These are phyloP conservation scores for Lepidium sativum DNA, from an alignment of 345 rosid genomes.

Conservation along the genomic window DNA sequence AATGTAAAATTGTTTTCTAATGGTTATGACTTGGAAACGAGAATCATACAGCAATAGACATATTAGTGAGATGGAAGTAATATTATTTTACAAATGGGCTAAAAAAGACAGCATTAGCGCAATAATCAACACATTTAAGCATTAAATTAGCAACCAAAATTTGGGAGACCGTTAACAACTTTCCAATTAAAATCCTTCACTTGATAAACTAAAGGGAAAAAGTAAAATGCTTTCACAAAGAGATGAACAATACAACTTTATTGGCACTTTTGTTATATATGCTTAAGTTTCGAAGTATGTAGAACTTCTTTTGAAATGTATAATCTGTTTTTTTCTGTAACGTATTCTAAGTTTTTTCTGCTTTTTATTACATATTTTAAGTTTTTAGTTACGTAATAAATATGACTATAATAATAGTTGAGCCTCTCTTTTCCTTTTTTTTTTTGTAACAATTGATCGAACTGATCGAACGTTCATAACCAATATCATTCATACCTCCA, in stretches of 20 bases:
- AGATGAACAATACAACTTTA: conserved; percentile 2
- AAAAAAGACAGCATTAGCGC: conserved; percentile 8
- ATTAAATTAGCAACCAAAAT: conserved; percentile 3
- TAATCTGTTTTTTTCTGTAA: conserved; percentile 1
- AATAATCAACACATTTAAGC: neutral
- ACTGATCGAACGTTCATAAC: too few relatives aligned
- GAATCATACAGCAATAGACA: neutral
- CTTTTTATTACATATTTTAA: neutral
- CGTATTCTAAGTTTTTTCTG: neutral
- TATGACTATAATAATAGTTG: neutral
- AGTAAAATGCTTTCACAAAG: conserved; percentile 22
- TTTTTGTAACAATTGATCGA: too few relatives aligned
- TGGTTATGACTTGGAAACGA: conserved; percentile 5
- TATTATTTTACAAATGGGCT: conserved; percentile 4
- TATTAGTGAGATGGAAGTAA: neutral
- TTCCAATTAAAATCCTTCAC: conserved; percentile 9
- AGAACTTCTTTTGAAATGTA: conserved; percentile 16
- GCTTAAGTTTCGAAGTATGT: conserved; percentile 20
- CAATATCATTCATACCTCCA: too few relatives aligned
- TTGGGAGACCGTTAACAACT: conserved; percentile 24
- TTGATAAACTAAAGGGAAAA: conserved; percentile 9
- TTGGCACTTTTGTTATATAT: neutral
- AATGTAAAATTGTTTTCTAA: neutral
- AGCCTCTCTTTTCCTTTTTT: neutral
- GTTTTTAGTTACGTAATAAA: neutral